Percentiles rank a stretch among this genome's conserved stretches.
phyloP scores from a whole-genome alignment of 768 basidiomycete genomes.

The Pleurotus cornucopiae region DNA sequence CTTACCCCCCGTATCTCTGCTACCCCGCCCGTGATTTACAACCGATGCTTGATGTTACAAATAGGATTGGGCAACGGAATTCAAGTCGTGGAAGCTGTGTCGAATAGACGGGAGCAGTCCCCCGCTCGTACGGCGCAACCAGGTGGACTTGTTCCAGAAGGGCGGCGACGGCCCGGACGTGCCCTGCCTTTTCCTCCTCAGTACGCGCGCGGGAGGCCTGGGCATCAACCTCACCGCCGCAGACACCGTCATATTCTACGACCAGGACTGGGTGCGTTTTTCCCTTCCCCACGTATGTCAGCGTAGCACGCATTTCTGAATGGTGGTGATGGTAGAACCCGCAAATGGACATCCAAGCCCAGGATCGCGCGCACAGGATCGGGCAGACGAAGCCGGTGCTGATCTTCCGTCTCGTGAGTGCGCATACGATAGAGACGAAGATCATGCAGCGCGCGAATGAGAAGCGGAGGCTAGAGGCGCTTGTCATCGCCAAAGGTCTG shows the following conservation, averaged over 20 bases:
- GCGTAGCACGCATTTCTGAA: not conserved
- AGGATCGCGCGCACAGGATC: conserved; percentile 93
- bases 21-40: conserved; percentile 6
- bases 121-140: conserved; percentile 75
- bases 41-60: not conserved
- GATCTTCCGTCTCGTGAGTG: conserved; percentile 82
- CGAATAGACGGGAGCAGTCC: conserved; percentile 89
- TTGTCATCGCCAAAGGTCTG: conserved; percentile 90
- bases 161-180: conserved; percentile 58
- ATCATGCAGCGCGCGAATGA: conserved; percentile 86
- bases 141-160: conserved; percentile 83
- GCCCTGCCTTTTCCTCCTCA: conserved; percentile 74
- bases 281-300: not conserved
- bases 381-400: conserved; percentile 91
- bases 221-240: conserved; percentile 80
- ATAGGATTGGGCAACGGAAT: conserved; percentile 83
- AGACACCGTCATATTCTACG: conserved; percentile 92
- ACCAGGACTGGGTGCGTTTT: conserved; percentile 77
- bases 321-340: conserved; percentile 57
- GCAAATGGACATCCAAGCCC: conserved; percentile 95
- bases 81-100: conserved; percentile 80
- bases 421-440: conserved; percentile 87
- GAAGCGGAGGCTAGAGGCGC: conserved; percentile 87
- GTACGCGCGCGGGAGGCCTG: conserved; percentile 75
- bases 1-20: not conserved